Percentiles rank a stretch among this genome's conserved stretches.
Conservation (phyloP, 345 rosid species). For the Eucalyptus pauciflora region DNA sequence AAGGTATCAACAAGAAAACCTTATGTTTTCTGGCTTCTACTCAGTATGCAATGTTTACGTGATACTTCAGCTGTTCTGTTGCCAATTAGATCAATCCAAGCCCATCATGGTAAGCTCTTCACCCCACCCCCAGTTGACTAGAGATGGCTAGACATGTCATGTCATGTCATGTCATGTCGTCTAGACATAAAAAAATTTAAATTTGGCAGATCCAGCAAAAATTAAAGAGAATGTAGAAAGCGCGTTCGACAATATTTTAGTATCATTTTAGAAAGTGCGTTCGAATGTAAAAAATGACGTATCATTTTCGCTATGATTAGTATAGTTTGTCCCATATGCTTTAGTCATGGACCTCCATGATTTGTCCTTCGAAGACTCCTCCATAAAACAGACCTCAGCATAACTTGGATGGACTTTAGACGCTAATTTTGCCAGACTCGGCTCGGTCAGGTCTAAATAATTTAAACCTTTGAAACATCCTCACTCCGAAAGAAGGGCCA, state of each 20-base stretch:
- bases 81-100: neutral
- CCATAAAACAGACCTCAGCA: neutral
- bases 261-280: too few species aligned
- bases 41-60: neutral
- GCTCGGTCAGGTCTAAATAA: neutral
- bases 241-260: rapidly evolving
- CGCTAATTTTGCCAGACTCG: neutral
- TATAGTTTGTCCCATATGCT: neutral
- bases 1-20: neutral
- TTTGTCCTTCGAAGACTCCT: neutral
- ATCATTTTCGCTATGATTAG: neutral
- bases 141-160: neutral
- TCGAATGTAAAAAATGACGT: neutral
- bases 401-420: neutral
- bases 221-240: neutral
- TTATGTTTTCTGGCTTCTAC: neutral
- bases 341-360: neutral
- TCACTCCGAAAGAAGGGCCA: neutral
- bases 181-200: neutral
- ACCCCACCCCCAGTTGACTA: neutral
- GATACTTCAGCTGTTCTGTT: neutral
- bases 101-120: neutral
- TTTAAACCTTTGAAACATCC: neutral
- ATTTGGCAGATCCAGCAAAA: neutral
- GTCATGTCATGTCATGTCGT: neutral